A percentile compares a stretch with the other conserved stretches of the same genome.
These are phyloP conservation scores for Hericium alpestre DNA, from an alignment of 768 basidiomycete genomes.

Conservation along the genomic window DNA sequence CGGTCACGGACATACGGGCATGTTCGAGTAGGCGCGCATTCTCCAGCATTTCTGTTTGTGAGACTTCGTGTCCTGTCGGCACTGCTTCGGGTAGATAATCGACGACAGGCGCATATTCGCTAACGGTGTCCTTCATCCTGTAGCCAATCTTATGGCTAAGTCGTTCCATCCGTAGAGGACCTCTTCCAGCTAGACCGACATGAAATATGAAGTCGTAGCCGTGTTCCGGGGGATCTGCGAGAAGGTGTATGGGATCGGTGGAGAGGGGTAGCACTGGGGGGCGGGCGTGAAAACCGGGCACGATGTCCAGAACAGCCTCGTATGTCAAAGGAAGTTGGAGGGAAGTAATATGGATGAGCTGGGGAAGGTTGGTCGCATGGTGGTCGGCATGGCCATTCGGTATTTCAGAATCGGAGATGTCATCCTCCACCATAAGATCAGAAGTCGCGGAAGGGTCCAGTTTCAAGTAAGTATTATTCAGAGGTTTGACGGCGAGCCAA, in stretches of 20 bases:
- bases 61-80: conserved; percentile 4
- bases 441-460: conserved; percentile 10
- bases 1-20: neutral
- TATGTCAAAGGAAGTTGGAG: conserved; percentile 53
- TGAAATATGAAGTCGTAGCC: conserved; percentile 69
- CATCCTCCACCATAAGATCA: conserved; percentile 15
- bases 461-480: conserved; percentile 44
- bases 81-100: conserved; percentile 19
- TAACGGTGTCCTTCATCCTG: conserved; percentile 56
- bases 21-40: conserved; percentile 19
- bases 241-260: conserved; percentile 22
- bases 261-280: conserved; percentile 35
- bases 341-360: conserved; percentile 50
- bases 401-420: conserved; percentile 5
- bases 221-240: conserved; percentile 30
- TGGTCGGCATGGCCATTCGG: conserved; percentile 6
- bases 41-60: conserved; percentile 31
- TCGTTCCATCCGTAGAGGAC: conserved; percentile 56
- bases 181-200: conserved; percentile 60
- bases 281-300: conserved; percentile 48
- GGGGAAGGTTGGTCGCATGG: conserved; percentile 3
- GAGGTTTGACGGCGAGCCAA: conserved; percentile 57
- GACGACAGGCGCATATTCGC: conserved; percentile 38
- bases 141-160: conserved; percentile 59
- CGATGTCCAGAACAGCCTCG: conserved; percentile 39